Conservation (phyloP, 768 basidiomycete species). For the Lactarius psammicola region DNA sequence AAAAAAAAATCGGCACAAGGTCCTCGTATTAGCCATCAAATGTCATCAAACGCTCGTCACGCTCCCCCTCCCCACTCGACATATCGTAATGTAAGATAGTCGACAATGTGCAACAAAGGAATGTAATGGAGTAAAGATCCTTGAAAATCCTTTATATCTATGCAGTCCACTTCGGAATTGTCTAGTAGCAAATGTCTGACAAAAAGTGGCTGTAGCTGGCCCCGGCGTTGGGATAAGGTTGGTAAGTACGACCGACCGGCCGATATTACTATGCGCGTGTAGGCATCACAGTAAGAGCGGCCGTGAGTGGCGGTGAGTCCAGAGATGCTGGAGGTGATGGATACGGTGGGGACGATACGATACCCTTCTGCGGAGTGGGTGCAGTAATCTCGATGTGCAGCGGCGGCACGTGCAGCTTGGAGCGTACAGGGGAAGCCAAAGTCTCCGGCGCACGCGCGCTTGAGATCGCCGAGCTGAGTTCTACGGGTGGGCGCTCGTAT, state of each 20-base stretch:
- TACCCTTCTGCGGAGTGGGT: conserved; percentile 24
- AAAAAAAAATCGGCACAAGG: not conserved
- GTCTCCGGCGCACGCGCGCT: conserved; percentile 11
- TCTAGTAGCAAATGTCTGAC: not conserved
- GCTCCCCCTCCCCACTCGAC: not conserved
- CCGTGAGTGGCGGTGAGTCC: conserved; percentile 38
- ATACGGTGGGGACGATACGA: conserved; percentile 35
- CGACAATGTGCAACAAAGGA: conserved; percentile 1
- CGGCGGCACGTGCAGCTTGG: conserved; percentile 28
- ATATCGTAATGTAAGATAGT: conserved; percentile 2
- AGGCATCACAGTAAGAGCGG: conserved; percentile 8
- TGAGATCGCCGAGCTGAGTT: conserved; percentile 2
- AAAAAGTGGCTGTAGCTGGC: not conserved
- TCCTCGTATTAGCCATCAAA: not conserved
- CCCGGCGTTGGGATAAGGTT: not conserved
- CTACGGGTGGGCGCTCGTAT: conserved; percentile 7
- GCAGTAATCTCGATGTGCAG: conserved; percentile 34
- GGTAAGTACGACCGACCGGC: not conserved
- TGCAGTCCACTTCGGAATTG: conserved; percentile 1
- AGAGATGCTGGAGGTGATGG: conserved; percentile 43
- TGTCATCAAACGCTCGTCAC: not conserved
- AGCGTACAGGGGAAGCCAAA: conserved; percentile 15
- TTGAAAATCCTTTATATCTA: conserved; percentile 5
- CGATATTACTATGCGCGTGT: conserved; percentile 14
- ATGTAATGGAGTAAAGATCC: not conserved